Evolutionary conservation across 306 rosid species (phyloP).

Genomic region (Pterocarpus macrocarpus): DNA sequence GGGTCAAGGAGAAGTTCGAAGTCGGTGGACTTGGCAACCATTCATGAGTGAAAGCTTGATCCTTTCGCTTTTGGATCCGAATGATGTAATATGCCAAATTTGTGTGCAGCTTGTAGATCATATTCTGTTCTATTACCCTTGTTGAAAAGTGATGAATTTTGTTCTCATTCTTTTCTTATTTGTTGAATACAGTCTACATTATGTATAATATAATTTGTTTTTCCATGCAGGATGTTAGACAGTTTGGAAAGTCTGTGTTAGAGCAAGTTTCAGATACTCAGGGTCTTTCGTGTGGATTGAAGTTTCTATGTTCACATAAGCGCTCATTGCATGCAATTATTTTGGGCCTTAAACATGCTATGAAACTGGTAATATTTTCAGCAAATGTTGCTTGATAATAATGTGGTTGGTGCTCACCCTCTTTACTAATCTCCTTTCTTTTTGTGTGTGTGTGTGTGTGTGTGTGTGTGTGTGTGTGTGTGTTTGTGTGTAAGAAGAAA

Average conservation of each 20-base stretch:
- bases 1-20: constrained; percentile 73
- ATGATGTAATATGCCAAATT: constrained; percentile 69
- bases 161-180: constrained; percentile 22
- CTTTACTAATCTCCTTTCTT: constrained; percentile 25
- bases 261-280: constrained; percentile 84
- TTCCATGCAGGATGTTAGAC: constrained; percentile 73
- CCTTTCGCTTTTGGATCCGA: constrained; percentile 88
- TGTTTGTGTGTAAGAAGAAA: constrained; percentile 12
- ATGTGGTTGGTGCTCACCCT: constrained; percentile 29
- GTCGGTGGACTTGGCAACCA: constrained; percentile 97
- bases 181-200: constrained; percentile 29
- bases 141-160: constrained; percentile 36
- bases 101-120: constrained; percentile 23
- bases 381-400: constrained; percentile 44
- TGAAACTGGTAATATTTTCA: constrained; percentile 75
- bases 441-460: constrained; percentile 1
- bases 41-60: constrained; percentile 90
- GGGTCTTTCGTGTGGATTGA: constrained; percentile 88
- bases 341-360: constrained; percentile 88
- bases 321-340: constrained; percentile 66
- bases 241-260: constrained; percentile 88
- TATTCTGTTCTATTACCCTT: constrained; percentile 24
- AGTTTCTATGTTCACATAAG: constrained; percentile 79
- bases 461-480: constrained; percentile 1
- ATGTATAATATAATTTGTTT: constrained; percentile 36